Evolutionary conservation across 2,329 filamentous ascomycete species (phyloP).

Genomic region (Aspergillus glaucus): DNA sequence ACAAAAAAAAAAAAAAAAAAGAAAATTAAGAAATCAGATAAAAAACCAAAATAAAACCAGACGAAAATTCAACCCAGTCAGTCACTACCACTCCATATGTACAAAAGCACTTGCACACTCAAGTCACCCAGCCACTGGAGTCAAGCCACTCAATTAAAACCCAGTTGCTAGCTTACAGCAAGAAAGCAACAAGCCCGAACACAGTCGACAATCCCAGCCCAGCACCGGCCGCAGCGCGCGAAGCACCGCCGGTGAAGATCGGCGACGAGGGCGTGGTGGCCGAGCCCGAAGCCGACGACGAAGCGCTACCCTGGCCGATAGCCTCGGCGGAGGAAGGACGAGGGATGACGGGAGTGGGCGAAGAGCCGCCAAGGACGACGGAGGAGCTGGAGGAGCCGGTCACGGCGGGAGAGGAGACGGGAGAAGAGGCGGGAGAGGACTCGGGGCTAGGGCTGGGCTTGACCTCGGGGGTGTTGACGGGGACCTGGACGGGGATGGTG

Average conservation of each 20-base stretch:
- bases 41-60: conserved; percentile 37
- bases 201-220: conserved; percentile 49
- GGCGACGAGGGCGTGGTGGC: conserved; percentile 23
- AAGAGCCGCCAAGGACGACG: conserved; percentile 9
- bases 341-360: conserved; percentile 8
- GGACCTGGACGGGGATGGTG: conserved; percentile 9
- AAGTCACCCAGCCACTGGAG: conserved; percentile 23
- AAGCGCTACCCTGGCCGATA: not conserved
- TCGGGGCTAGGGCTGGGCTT: not conserved
- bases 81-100: conserved; percentile 30
- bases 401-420: conserved; percentile 9
- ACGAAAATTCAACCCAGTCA: conserved; percentile 88
- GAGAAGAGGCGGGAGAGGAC: conserved; percentile 16
- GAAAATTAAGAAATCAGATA: conserved; percentile 60
- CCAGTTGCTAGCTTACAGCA: conserved; percentile 33
- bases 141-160: conserved; percentile 3
- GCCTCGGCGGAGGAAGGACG: conserved; percentile 10
- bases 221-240: conserved; percentile 41
- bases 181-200: conserved; percentile 45
- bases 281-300: conserved; percentile 13
- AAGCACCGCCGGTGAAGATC: conserved; percentile 47
- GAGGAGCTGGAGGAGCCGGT: conserved; percentile 13
- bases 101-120: too few relatives aligned
- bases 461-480: conserved; percentile 2
- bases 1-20: not conserved